Evolutionary conservation across 2,329 filamentous ascomycete species (phyloP).

Genomic region (Coniosporium tulheliwenetii): DNA sequence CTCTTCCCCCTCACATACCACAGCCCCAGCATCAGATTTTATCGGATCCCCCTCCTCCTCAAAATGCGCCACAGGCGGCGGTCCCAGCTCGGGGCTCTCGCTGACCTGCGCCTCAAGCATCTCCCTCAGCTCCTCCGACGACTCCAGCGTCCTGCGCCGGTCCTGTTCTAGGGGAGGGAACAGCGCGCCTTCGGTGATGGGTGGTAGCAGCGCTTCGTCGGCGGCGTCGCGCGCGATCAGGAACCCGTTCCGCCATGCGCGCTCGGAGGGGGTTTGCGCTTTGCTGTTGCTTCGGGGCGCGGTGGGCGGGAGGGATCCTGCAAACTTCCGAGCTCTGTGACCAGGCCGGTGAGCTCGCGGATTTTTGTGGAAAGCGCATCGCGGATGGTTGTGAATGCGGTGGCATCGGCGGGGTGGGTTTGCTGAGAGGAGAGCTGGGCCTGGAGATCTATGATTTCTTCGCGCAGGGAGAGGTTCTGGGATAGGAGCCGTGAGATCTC

Average conservation of each 20-base stretch:
- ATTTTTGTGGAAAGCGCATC: conserved; percentile 57
- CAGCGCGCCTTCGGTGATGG: too few species aligned
- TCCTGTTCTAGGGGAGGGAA: too few species aligned
- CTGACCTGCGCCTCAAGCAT: conserved; percentile 33
- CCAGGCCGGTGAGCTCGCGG: conserved; percentile 49
- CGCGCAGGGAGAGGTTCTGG: conserved; percentile 62
- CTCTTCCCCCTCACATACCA: too few species aligned
- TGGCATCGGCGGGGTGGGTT: conserved; percentile 38
- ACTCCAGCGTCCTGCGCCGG: conserved; percentile 11
- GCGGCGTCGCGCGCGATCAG: too few species aligned
- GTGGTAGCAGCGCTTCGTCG: too few species aligned
- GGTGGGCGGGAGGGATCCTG: background rate
- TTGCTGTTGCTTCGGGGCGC: too few species aligned
- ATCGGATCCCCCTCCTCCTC: conserved; percentile 29
- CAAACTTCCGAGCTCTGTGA: conserved; percentile 40
- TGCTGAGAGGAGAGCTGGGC: conserved; percentile 48
- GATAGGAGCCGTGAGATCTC: conserved; percentile 59
- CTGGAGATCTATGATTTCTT: conserved; percentile 55
- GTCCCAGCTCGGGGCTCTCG: conserved; percentile 54
- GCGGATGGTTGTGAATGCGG: conserved; percentile 55
- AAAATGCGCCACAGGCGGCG: conserved; percentile 37
- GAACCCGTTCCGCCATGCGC: too few species aligned
- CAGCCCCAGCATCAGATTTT: conserved; percentile 20
- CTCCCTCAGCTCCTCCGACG: conserved; percentile 41
- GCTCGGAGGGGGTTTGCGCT: too few species aligned